phyloP scores from a whole-genome alignment of 2,329 filamentous ascomycete genomes.

The Penicillium sp. region DNA sequence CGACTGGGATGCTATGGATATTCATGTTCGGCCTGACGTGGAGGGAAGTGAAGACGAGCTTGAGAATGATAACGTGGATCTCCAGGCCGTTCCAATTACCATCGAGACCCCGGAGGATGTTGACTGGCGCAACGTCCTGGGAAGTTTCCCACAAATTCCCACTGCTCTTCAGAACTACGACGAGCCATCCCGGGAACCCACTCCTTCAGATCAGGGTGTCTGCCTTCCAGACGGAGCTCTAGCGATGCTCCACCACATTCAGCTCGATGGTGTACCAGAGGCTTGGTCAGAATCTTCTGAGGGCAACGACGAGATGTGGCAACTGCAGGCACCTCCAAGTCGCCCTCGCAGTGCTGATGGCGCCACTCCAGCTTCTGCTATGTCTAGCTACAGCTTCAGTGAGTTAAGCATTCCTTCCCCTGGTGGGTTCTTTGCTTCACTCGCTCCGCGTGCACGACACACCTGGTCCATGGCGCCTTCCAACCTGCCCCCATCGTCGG shows the following conservation, averaged over 20 bases:
- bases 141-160: slow-evolving; percentile 43
- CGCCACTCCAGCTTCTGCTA: slow-evolving; percentile 54
- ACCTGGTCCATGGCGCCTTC: slow-evolving; percentile 73
- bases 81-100: slow-evolving; percentile 36
- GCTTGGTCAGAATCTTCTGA: slow-evolving; percentile 42
- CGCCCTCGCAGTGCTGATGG: slow-evolving; percentile 46
- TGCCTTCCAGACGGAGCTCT: slow-evolving; percentile 78
- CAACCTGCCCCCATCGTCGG: slow-evolving; percentile 72
- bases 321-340: slow-evolving; percentile 57
- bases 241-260: slow-evolving; percentile 75
- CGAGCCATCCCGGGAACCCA: slow-evolving; percentile 24
- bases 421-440: slow-evolving; percentile 84
- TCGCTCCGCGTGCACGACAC: slow-evolving; percentile 72
- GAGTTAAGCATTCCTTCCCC: slow-evolving; percentile 88
- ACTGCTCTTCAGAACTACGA: slow-evolving; percentile 22
- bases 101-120: slow-evolving; percentile 48
- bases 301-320: slow-evolving; percentile 63
- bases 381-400: slow-evolving; percentile 71
- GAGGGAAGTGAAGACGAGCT: slow-evolving; percentile 30
- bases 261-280: slow-evolving; percentile 51
- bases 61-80: slow-evolving; percentile 27
- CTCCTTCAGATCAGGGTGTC: slow-evolving; percentile 56
- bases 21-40: slow-evolving; percentile 37
- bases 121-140: slow-evolving; percentile 60
- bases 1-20: slow-evolving; percentile 58